Conservation (phyloP, 2,329 filamentous ascomycete genomes). For the Peltaster fructicola region DNA sequence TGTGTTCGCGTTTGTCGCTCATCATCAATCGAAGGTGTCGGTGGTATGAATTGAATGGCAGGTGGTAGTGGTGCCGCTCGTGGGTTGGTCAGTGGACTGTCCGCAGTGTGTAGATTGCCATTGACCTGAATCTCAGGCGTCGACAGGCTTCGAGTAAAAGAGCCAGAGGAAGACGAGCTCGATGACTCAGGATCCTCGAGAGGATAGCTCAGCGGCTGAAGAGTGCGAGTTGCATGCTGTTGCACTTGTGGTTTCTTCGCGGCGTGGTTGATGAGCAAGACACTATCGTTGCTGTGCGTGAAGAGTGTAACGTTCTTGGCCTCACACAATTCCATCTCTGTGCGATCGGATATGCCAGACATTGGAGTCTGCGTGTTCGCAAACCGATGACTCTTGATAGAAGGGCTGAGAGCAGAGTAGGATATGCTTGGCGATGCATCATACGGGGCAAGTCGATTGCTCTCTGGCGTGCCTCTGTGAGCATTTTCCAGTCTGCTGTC, state of each 20-base stretch:
- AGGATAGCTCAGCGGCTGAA: too few species aligned
- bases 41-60: conserved; percentile 35
- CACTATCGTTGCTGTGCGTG: conserved; percentile 44
- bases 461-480: too few species aligned
- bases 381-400: too few species aligned
- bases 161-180: neutral
- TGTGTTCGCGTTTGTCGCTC: conserved; percentile 2
- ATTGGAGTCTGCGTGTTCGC: conserved; percentile 2
- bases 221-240: too few species aligned
- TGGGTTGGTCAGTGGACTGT: conserved; percentile 42
- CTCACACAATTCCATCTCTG: conserved; percentile 37
- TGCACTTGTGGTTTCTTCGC: too few species aligned
- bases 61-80: conserved; percentile 40
- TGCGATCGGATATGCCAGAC: conserved; percentile 10
- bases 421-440: too few species aligned
- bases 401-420: too few species aligned
- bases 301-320: conserved; percentile 43
- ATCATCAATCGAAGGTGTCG: conserved; percentile 31
- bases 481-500: too few species aligned
- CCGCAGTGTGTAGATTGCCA: conserved; percentile 17
- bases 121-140: conserved; percentile 4
- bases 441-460: too few species aligned
- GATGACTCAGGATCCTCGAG: too few species aligned
- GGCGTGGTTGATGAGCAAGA: conserved; percentile 43
- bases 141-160: neutral